phyloP scores from a whole-genome alignment of 139 green algal species.

The Eudorina sp. region DNA sequence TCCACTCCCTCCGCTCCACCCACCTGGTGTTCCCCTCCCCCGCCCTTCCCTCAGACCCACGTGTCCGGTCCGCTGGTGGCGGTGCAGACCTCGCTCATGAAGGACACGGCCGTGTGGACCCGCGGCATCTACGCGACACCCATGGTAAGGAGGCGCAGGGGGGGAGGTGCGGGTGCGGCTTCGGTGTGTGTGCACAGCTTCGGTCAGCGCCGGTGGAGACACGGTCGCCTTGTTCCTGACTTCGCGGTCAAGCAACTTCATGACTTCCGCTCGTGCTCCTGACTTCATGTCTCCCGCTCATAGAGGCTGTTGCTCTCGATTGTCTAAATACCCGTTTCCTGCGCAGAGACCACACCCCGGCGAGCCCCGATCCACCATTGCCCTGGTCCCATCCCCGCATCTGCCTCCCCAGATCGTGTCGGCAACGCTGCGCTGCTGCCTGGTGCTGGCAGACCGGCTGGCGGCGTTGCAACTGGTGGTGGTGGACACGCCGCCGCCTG shows the following conservation, averaged over 20 bases:
- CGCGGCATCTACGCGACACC: constrained; percentile 13
- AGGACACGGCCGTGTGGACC: constrained; percentile 33
- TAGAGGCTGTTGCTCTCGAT: too few species aligned
- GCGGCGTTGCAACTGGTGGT: constrained; percentile 41
- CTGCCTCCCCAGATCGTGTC: constrained; percentile 15
- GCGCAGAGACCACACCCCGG: too few species aligned
- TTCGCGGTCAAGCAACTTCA: too few species aligned
- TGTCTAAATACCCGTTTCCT: too few species aligned
- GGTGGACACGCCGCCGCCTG: constrained; percentile 21
- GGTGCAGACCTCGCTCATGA: constrained; percentile 30
- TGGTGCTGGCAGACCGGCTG: constrained; percentile 22
- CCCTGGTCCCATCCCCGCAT: too few species aligned
- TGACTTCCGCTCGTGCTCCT: too few species aligned
- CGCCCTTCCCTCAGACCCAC: not conserved
- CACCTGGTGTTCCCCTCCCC: not conserved
- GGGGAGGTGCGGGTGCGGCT: too few species aligned
- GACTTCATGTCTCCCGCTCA: too few species aligned
- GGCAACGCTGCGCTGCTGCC: not conserved
- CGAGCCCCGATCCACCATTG: too few species aligned
- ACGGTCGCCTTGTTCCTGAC: too few species aligned
- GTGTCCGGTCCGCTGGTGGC: constrained; percentile 27
- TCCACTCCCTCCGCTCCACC: not conserved
- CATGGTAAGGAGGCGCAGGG: constrained; percentile 8
- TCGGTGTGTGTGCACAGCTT: too few species aligned
- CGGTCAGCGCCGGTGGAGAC: too few species aligned